Percentiles rank a stretch among this genome's conserved stretches.
These are phyloP conservation scores for Phallus indusiatus DNA, from an alignment of 768 basidiomycete genomes.

Conservation along the genomic window DNA sequence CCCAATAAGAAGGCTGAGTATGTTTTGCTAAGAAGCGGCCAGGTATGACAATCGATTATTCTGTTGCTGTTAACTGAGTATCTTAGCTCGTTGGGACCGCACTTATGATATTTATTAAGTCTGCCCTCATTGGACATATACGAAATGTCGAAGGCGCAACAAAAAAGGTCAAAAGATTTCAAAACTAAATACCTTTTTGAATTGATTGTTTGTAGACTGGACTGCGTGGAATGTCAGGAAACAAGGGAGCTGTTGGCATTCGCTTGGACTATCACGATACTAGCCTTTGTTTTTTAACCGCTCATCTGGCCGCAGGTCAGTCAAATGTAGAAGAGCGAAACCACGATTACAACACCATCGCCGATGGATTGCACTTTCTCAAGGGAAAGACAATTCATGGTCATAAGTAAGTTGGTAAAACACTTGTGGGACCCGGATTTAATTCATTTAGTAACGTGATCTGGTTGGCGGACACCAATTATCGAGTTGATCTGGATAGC, in stretches of 20 bases:
- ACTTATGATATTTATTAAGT: conserved; percentile 74
- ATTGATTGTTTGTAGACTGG: conserved; percentile 47
- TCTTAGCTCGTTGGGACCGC: conserved; percentile 91
- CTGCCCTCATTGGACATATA: conserved; percentile 66
- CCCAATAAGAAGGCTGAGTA: conserved; percentile 65
- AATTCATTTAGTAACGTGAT: conserved; percentile 62
- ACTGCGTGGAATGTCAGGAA: conserved; percentile 88
- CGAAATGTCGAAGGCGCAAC: conserved; percentile 88
- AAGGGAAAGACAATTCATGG: conserved; percentile 81
- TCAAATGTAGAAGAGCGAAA: conserved; percentile 84
- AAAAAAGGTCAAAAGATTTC: conserved; percentile 66
- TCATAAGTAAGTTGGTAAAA: conserved; percentile 65
- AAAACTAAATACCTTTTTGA: not conserved
- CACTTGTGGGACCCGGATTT: not conserved
- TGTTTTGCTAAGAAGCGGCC: conserved; percentile 83
- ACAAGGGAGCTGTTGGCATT: conserved; percentile 94
- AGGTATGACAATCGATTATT: conserved; percentile 36
- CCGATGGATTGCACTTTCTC: conserved; percentile 73
- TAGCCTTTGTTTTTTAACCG: conserved; percentile 90
- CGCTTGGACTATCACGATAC: conserved; percentile 88
- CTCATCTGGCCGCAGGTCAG: conserved; percentile 95
- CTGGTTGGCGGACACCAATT: conserved; percentile 95
- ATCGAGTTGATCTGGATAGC: conserved; percentile 84
- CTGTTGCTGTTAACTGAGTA: not conserved
- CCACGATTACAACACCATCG: conserved; percentile 84